Percentiles rank a stretch among this genome's conserved stretches.
phyloP scores from a whole-genome alignment of 2,329 filamentous ascomycete species.

The Xylariaceae sp. region DNA sequence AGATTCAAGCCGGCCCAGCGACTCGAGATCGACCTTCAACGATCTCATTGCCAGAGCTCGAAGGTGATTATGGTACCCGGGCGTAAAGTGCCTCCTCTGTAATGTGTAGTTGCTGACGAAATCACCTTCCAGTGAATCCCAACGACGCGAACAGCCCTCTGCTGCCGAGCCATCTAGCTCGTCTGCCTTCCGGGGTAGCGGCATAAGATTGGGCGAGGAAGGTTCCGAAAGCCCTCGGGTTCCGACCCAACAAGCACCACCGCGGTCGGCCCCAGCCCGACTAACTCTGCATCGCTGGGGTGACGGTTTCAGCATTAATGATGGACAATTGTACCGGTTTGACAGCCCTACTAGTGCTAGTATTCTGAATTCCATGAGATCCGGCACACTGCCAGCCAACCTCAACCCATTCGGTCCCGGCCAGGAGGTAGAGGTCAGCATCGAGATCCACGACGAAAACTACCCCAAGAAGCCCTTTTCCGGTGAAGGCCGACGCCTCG shows the following conservation, averaged over 20 bases:
- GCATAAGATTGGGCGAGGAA: constrained; percentile 73
- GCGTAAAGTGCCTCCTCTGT: background rate
- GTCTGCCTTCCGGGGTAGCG: constrained; percentile 61
- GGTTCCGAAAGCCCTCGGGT: constrained; percentile 65
- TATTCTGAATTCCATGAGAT: constrained; percentile 70
- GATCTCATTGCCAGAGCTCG: constrained; percentile 61
- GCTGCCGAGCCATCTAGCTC: constrained; percentile 47
- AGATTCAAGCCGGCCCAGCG: constrained; percentile 50
- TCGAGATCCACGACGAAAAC: constrained; percentile 69
- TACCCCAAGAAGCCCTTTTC: constrained; percentile 69
- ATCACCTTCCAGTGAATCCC: constrained; percentile 47
- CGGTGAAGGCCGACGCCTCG: constrained; percentile 67
- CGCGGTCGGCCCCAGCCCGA: constrained; percentile 29
- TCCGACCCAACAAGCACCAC: constrained; percentile 46
- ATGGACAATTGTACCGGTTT: constrained; percentile 71
- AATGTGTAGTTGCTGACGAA: constrained; percentile 11
- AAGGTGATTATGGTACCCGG: constrained; percentile 40
- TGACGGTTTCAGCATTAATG: constrained; percentile 80
- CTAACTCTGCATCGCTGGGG: constrained; percentile 74
- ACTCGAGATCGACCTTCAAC: constrained; percentile 52
- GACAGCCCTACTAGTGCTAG: constrained; percentile 70
- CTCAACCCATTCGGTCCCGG: constrained; percentile 71
- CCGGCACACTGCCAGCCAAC: constrained; percentile 65
- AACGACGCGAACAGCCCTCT: constrained; percentile 45
- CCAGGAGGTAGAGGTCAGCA: constrained; percentile 73